These are phyloP conservation scores for Boletus sp. DNA, from an alignment of 1,284 basidiomycete species.

Conservation along the genomic window DNA sequence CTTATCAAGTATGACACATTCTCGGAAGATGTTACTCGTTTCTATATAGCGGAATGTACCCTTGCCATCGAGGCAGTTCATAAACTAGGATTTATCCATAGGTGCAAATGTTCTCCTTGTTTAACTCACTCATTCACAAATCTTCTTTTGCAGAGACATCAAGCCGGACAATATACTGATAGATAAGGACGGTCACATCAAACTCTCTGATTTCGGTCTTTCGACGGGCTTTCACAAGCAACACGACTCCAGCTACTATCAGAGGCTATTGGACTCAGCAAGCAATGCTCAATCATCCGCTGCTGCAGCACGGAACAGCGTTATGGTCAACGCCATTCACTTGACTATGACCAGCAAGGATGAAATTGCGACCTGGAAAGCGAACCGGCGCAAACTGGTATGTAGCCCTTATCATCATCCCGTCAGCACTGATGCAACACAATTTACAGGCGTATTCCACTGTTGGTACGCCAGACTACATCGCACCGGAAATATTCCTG, in stretches of 20 bases:
- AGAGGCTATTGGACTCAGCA: constrained; percentile 59
- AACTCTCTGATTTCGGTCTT: constrained; percentile 94
- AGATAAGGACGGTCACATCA: constrained; percentile 89
- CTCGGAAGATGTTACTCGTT: constrained; percentile 95
- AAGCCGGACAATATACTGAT: constrained; percentile 96
- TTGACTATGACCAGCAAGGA: constrained; percentile 87
- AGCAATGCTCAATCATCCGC: constrained; percentile 34
- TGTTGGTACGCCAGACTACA: constrained; percentile 99
- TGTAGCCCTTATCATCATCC: constrained; percentile 22
- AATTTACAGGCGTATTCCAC: constrained; percentile 85
- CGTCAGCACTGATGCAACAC: neutral
- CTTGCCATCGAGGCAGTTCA: constrained; percentile 90
- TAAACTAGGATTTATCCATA: constrained; percentile 90
- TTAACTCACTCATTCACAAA: neutral
- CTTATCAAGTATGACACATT: constrained; percentile 99
- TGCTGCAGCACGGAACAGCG: constrained; percentile 63
- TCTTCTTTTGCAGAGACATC: constrained; percentile 63
- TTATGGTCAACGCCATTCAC: constrained; percentile 88
- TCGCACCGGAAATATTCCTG: constrained; percentile 97
- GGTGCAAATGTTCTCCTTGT: constrained; percentile 35
- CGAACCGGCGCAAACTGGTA: constrained; percentile 92
- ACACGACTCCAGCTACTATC: constrained; percentile 89
- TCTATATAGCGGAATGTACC: constrained; percentile 96
- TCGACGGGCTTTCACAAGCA: constrained; percentile 95
- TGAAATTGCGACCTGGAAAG: constrained; percentile 98